Evolutionary conservation across 73 alveolate species (phyloP).

Genomic region (Blepharisma japonicum): DNA sequence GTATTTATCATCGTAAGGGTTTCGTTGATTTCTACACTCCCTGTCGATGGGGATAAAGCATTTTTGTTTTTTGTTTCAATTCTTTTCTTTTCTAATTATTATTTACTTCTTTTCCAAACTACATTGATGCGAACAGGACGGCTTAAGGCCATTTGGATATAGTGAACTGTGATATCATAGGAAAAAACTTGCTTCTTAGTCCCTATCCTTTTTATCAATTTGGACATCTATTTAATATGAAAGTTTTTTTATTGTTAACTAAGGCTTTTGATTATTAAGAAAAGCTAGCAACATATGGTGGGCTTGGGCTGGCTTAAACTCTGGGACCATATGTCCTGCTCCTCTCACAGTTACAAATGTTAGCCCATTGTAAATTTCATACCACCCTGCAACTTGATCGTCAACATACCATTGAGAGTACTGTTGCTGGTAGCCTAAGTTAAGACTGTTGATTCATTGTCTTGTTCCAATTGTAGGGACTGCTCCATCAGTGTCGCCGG

Average conservation of each 20-base stretch:
- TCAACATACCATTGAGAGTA: slow-evolving; percentile 43
- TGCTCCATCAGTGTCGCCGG: slow-evolving; percentile 63
- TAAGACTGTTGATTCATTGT: slow-evolving; percentile 43
- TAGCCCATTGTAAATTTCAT: slow-evolving; percentile 45
- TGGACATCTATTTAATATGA: neutral
- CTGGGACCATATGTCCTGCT: slow-evolving; percentile 98
- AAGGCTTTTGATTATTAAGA: too few relatives aligned
- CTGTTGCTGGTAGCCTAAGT: slow-evolving; percentile 36
- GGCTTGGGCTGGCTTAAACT: slow-evolving; percentile 44
- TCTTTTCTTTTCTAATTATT: slow-evolving; percentile 17
- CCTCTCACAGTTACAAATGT: slow-evolving; percentile 58
- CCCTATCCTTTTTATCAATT: slow-evolving; percentile 6
- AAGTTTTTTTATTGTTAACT: too few relatives aligned
- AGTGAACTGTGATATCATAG: slow-evolving; percentile 19
- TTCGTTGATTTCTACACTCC: slow-evolving; percentile 16
- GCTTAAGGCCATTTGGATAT: neutral
- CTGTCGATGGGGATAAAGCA: slow-evolving; percentile 5
- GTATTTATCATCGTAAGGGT: slow-evolving; percentile 27
- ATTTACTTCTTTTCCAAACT: slow-evolving; percentile 20
- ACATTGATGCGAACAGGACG: slow-evolving; percentile 2
- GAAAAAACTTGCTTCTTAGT: slow-evolving; percentile 20
- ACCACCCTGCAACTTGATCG: slow-evolving; percentile 38
- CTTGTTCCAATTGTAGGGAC: slow-evolving; percentile 66
- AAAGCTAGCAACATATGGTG: too few relatives aligned
- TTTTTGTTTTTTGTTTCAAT: slow-evolving; percentile 24